A percentile compares a stretch with the other conserved stretches of the same genome.
These are phyloP conservation scores for Breviolum minutum DNA, from an alignment of 73 alveolate species.

Conservation along the genomic window DNA sequence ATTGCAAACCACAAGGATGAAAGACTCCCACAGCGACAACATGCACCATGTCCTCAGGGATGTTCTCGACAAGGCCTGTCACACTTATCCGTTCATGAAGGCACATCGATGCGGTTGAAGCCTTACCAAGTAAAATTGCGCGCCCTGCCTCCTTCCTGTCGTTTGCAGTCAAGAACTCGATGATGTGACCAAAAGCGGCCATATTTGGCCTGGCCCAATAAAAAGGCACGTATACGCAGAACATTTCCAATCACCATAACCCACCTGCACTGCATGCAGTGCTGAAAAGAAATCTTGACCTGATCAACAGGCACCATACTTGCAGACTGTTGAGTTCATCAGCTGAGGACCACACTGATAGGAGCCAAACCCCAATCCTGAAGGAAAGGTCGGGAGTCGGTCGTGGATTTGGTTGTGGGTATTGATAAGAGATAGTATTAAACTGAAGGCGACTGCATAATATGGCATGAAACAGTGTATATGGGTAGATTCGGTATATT, in stretches of 20 bases:
- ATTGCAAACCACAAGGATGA: no score
- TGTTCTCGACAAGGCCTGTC: constrained; percentile 37
- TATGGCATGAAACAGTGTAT: background rate
- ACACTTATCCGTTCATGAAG: background rate
- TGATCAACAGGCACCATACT: background rate
- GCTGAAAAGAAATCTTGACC: constrained; percentile 63
- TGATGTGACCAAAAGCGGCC: constrained; percentile 23
- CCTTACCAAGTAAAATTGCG: background rate
- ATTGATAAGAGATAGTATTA: no score
- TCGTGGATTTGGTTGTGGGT: no score
- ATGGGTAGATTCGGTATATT: background rate
- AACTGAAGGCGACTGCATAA: no score
- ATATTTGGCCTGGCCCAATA: constrained; percentile 10
- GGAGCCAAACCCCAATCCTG: constrained; percentile 91
- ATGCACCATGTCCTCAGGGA: background rate
- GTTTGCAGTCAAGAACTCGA: constrained; percentile 74
- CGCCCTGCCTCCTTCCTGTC: constrained; percentile 17
- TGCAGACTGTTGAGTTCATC: background rate
- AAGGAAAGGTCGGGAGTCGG: no score
- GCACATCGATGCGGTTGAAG: background rate
- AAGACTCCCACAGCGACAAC: background rate
- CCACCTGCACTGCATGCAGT: constrained; percentile 66
- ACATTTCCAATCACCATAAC: background rate
- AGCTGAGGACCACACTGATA: constrained; percentile 13
- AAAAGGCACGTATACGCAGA: background rate